A percentile compares a stretch with the other conserved stretches of the same genome.
These are phyloP conservation scores for Agaricus subrufescens DNA, from an alignment of 768 basidiomycete species.

Conservation along the genomic window DNA sequence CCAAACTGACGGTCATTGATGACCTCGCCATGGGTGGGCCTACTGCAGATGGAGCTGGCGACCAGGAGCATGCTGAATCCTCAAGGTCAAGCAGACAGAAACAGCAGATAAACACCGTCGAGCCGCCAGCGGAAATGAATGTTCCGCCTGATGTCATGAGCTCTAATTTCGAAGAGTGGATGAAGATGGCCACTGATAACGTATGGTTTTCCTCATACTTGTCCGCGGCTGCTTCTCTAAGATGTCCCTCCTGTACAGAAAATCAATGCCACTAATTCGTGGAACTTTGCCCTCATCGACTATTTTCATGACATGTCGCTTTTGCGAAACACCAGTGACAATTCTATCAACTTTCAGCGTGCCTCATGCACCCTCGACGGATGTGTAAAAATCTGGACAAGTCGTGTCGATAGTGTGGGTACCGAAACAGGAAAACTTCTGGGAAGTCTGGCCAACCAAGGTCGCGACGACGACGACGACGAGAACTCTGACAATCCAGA, in stretches of 20 bases:
- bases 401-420: slow-evolving; percentile 93
- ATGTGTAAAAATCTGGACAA: slow-evolving; percentile 99
- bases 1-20: slow-evolving; percentile 55
- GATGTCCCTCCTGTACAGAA: slow-evolving; percentile 50
- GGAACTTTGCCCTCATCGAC: slow-evolving; percentile 97
- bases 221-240: slow-evolving; percentile 11
- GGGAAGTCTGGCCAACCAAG: slow-evolving; percentile 73
- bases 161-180: slow-evolving; percentile 98
- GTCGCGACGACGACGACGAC: slow-evolving; percentile 45
- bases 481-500: slow-evolving; percentile 69
- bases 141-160: slow-evolving; percentile 81
- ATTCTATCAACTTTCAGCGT: slow-evolving; percentile 98
- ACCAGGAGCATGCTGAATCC: slow-evolving; percentile 35
- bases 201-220: slow-evolving; percentile 39
- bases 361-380: slow-evolving; percentile 97
- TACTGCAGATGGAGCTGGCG: slow-evolving; percentile 36
- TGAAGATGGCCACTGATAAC: slow-evolving; percentile 99
- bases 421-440: slow-evolving; percentile 95
- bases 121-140: slow-evolving; percentile 52
- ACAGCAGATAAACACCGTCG: slow-evolving; percentile 57
- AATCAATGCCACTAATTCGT: slow-evolving; percentile 97
- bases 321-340: slow-evolving; percentile 86
- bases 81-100: slow-evolving; percentile 54
- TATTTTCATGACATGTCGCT: slow-evolving; percentile 99
- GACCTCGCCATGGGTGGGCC: slow-evolving; percentile 49